phyloP scores from a whole-genome alignment of 2,329 filamentous ascomycete genomes.

The Exophiala sp. region DNA sequence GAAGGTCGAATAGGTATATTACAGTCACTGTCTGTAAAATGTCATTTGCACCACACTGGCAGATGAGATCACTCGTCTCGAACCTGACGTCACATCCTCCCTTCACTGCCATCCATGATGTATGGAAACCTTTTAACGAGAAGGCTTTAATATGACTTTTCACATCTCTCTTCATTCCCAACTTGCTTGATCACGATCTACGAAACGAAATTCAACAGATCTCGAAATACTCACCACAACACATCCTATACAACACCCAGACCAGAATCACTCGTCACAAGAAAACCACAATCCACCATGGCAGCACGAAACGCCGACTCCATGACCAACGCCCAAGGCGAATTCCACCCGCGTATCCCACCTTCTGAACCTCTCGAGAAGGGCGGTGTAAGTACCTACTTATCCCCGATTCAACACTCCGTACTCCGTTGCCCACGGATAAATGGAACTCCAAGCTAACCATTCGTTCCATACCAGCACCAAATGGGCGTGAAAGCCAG shows the following conservation, averaged over 20 bases:
- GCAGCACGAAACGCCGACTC: constrained; percentile 49
- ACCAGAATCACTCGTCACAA: not conserved
- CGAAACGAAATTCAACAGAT: no score
- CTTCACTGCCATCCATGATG: not conserved
- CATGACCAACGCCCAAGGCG: constrained; percentile 48
- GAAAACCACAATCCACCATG: constrained; percentile 33
- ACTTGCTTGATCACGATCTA: no score
- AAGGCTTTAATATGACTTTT: no score
- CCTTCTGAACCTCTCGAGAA: constrained; percentile 50
- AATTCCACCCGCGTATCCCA: constrained; percentile 50
- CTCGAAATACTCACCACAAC: not conserved
- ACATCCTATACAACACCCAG: not conserved
- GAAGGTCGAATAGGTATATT: no score
- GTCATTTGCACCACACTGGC: no score
- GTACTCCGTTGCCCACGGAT: not conserved
- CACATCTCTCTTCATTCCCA: not conserved
- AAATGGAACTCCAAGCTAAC: no score
- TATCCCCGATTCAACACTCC: constrained; percentile 1
- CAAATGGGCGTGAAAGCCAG: constrained; percentile 56
- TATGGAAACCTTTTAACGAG: no score
- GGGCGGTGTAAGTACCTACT: constrained; percentile 46
- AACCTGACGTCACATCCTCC: not conserved
- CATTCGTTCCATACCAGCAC: constrained; percentile 49
- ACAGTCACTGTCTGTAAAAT: no score
- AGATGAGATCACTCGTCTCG: not conserved